phyloP scores from a whole-genome alignment of 1,284 basidiomycete species.

The Trametes polyzona region DNA sequence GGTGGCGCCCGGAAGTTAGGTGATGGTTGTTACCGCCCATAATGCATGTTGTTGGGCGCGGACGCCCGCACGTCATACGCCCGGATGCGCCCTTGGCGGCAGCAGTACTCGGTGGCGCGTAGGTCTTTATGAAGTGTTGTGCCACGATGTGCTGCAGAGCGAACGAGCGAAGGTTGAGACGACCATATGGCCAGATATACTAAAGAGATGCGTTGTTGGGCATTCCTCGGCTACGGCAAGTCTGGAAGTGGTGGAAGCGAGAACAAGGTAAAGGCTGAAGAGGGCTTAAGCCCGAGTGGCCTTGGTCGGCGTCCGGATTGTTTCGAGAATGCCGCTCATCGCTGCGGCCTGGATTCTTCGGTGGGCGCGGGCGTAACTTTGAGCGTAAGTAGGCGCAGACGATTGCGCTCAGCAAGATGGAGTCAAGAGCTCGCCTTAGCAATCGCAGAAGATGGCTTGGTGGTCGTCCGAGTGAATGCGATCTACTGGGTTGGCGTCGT shows the following conservation, averaged over 20 bases:
- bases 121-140: background rate
- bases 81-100: background rate
- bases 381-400: slow-evolving; percentile 5
- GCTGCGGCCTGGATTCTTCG: background rate
- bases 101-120: too few species aligned
- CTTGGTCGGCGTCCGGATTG: too few species aligned
- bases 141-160: background rate
- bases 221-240: too few species aligned
- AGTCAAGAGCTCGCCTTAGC: background rate
- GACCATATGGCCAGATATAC: too few species aligned
- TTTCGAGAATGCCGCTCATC: background rate
- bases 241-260: too few species aligned
- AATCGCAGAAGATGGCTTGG: background rate
- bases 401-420: background rate
- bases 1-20: too few species aligned
- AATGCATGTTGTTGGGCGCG: background rate
- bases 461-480: too few species aligned
- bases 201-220: too few species aligned
- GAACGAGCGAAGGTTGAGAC: background rate
- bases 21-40: background rate
- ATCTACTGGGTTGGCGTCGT: too few species aligned
- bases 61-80: background rate
- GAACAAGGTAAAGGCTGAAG: too few species aligned
- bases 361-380: slow-evolving; percentile 9
- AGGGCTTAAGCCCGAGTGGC: too few species aligned